Evolutionary conservation across 495 filamentous ascomycete species (phyloP), one percentile per base, ranked within the genome.

Genomic region (Trichoderma parareesei): DNA sequence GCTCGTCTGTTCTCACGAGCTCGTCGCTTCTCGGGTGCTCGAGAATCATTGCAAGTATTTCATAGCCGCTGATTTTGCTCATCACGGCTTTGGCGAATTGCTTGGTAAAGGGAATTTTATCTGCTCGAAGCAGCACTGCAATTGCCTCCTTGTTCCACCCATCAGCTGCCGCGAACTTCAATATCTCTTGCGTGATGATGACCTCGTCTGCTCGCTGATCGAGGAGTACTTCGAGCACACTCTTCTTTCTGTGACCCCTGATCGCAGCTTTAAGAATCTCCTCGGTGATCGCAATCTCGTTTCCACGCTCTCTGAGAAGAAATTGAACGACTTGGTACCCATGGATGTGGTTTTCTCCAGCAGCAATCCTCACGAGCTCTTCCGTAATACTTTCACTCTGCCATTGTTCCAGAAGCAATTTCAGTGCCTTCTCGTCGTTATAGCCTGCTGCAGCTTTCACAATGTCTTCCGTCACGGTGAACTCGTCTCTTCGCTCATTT

Each of bases 191-290:
- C 5, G 43, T 11, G 2, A 46, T 46, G 3, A 3, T 7, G 43
- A 46, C 5, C 43, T 14, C n/a, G 13, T 46, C 65, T 61, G 67
- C 65, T 3, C 63, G 62, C 42, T 40, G 38, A 0, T 67, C 11
- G 41, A 70, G 46, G 49, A 70, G 65, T 2, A 69, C 62, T 53
- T 46, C 27, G 42, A 71, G 68, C 20, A 71, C 69, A 37, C 68
- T 61, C 33, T 64, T 69, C 16, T 63, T 64, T 48, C 60, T 65
- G 1, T 48, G 42, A 2, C 3, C 0, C 3, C 11, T 46, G 1
- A 60, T 64, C 40, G 67, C 67, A 8, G 67, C 64, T 37, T 66
- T 62, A 8, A 68, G 37, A 14, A 68, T 62, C 16, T 55, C 64
- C 60, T 66, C 64, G 7, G 66, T 68, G 55, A 68, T 68, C 38